Conservation (phyloP, 2,329 filamentous ascomycete species). For the Aaosphaeria pasadenensis region DNA sequence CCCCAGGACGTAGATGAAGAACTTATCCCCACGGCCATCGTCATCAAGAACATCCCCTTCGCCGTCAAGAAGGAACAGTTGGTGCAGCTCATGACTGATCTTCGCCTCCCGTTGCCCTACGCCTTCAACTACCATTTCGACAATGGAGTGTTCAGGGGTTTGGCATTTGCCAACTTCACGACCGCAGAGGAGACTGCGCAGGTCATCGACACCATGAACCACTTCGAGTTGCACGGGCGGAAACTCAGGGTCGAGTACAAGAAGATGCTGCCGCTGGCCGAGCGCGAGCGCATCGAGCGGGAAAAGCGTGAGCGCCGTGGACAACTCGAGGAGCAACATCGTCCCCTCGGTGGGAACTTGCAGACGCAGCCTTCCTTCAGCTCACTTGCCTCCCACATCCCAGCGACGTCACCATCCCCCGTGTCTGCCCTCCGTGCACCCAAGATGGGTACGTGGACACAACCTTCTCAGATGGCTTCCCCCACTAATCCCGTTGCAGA, state of each 20-base stretch:
- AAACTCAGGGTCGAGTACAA: conserved; percentile 98
- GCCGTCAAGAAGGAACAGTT: conserved; percentile 96
- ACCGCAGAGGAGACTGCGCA: conserved; percentile 88
- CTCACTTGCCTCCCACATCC: conserved; percentile 65
- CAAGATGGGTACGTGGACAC: conserved; percentile 41
- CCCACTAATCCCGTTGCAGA: conserved; percentile 46
- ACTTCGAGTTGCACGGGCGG: conserved; percentile 89
- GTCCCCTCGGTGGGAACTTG: conserved; percentile 64
- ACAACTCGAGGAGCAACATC: conserved; percentile 95
- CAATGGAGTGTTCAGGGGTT: conserved; percentile 90
- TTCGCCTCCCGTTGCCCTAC: conserved; percentile 91
- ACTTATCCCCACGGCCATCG: conserved; percentile 95
- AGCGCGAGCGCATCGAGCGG: conserved; percentile 91
- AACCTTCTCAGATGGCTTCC: not conserved
- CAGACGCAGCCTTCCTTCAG: conserved; percentile 86
- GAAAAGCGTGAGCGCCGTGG: conserved; percentile 96
- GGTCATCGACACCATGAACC: conserved; percentile 92
- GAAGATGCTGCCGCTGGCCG: conserved; percentile 95
- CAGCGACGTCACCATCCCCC: conserved; percentile 64
- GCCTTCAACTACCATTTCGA: conserved; percentile 99
- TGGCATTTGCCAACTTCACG: conserved; percentile 98
- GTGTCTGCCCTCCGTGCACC: conserved; percentile 56
- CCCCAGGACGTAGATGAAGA: conserved; percentile 67
- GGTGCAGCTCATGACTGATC: conserved; percentile 87
- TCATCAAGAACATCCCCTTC: conserved; percentile 99